Evolutionary conservation across 208 protist genomes (phyloP).

Genomic region (Leptomonas pyrrhocoris): DNA sequence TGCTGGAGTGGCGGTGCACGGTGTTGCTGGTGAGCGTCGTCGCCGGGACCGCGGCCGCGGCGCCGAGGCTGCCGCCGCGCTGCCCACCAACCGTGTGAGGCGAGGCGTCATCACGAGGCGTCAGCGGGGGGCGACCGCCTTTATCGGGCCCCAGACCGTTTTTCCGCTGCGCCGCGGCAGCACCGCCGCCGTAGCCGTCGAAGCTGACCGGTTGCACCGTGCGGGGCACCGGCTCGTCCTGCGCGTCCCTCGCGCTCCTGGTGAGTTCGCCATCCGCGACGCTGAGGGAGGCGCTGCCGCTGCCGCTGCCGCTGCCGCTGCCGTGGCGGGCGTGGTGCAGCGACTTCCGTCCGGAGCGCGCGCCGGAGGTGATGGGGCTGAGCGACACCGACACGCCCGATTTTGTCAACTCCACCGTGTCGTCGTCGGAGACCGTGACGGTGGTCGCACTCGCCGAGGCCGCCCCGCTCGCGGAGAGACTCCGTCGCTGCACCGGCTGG

Average conservation of each 20-base stretch:
- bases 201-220: constrained; percentile 22
- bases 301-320: constrained; percentile 4
- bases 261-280: constrained; percentile 2
- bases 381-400: constrained; percentile 23
- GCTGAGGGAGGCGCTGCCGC: background rate
- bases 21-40: constrained; percentile 6
- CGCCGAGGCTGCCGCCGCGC: constrained; percentile 11
- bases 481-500: background rate
- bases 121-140: constrained; percentile 10
- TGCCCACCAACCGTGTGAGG: background rate
- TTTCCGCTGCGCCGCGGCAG: background rate
- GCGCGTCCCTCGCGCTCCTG: constrained; percentile 5
- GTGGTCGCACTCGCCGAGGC: constrained; percentile 19
- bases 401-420: constrained; percentile 22
- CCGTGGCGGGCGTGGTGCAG: constrained; percentile 6
- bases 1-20: constrained; percentile 11
- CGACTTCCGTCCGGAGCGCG: constrained; percentile 9
- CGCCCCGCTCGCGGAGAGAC: background rate
- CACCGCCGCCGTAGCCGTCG: background rate
- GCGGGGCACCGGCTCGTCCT: constrained; percentile 23
- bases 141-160: background rate
- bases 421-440: constrained; percentile 34
- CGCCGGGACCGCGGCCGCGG: background rate
- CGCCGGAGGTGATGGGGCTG: constrained; percentile 26
- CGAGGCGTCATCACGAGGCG: constrained; percentile 14